Evolutionary conservation across 768 basidiomycete species (phyloP).

Genomic region (Mycena olivaceomarginata): DNA sequence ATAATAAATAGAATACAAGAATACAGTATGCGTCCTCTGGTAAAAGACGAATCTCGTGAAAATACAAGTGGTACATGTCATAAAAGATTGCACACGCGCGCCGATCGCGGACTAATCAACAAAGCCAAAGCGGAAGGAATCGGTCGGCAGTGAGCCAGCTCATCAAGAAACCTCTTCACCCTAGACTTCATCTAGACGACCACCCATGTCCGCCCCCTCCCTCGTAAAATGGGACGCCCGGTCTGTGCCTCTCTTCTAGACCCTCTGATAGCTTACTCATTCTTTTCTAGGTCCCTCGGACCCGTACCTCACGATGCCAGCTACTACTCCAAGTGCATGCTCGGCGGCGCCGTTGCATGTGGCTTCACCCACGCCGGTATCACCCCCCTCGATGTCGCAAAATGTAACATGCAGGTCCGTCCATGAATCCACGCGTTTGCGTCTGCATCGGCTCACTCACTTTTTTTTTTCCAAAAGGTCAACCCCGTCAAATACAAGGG

Average conservation of each 20-base stretch:
- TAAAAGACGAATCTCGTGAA: too few species aligned
- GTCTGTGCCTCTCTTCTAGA: conserved; percentile 55
- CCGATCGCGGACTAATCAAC: neutral
- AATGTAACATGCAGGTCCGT: conserved; percentile 93
- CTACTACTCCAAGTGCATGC: conserved; percentile 92
- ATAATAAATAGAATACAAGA: too few species aligned
- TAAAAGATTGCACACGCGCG: too few species aligned
- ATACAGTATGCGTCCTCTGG: too few species aligned
- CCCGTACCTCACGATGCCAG: conserved; percentile 84
- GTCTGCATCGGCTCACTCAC: conserved; percentile 20
- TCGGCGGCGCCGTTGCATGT: conserved; percentile 92
- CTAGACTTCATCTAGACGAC: conserved; percentile 51
- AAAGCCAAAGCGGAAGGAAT: conserved; percentile 24
- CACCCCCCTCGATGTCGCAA: conserved; percentile 91
- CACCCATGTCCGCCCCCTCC: conserved; percentile 69
- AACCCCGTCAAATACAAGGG: conserved; percentile 86
- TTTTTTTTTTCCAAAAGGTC: conserved; percentile 67
- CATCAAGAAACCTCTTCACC: conserved; percentile 15
- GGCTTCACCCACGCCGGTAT: conserved; percentile 93
- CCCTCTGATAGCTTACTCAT: conserved; percentile 14
- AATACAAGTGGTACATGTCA: too few species aligned
- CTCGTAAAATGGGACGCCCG: conserved; percentile 86
- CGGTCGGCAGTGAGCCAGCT: conserved; percentile 19
- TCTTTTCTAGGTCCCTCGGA: conserved; percentile 71
- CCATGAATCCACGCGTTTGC: neutral